Conservation (phyloP, 108 stramenopile genomes). For the Discostella stelligeroides region DNA sequence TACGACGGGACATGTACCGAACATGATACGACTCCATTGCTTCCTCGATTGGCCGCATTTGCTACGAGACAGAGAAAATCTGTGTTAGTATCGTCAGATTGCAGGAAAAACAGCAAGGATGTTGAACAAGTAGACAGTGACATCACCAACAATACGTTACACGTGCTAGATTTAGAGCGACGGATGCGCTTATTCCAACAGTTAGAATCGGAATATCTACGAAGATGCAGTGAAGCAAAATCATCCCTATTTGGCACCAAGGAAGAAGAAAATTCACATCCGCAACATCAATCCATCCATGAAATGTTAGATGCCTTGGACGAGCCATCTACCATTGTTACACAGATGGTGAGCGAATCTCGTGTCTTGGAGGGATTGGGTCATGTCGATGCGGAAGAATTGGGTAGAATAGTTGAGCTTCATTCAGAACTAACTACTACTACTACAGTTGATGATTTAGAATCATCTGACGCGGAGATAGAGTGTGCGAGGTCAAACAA, state of each 20-base stretch:
- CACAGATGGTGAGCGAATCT: constrained; percentile 54
- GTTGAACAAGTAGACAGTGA: background rate
- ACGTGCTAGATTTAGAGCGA: constrained; percentile 38
- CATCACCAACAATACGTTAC: background rate
- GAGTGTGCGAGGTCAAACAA: background rate
- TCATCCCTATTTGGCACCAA: constrained; percentile 13
- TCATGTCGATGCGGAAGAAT: constrained; percentile 28
- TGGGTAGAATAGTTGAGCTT: constrained; percentile 29
- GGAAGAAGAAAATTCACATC: no score
- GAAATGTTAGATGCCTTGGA: constrained; percentile 55
- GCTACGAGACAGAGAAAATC: constrained; percentile 34
- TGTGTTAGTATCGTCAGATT: background rate
- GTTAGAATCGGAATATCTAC: constrained; percentile 54
- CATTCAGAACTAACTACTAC: no score
- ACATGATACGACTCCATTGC: constrained; percentile 57
- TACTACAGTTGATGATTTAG: no score
- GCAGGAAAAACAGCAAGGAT: constrained; percentile 4
- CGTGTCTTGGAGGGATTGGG: constrained; percentile 50
- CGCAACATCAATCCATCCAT: constrained; percentile 29
- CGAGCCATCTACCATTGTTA: constrained; percentile 55
- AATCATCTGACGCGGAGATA: background rate
- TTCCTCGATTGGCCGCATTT: constrained; percentile 53
- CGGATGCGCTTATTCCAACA: constrained; percentile 37
- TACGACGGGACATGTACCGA: constrained; percentile 61
- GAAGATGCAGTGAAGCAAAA: constrained; percentile 35